Percentiles rank a stretch among this genome's conserved stretches.
Conservation (phyloP, 2,329 filamentous ascomycete genomes). For the Penicillium crustosum region DNA sequence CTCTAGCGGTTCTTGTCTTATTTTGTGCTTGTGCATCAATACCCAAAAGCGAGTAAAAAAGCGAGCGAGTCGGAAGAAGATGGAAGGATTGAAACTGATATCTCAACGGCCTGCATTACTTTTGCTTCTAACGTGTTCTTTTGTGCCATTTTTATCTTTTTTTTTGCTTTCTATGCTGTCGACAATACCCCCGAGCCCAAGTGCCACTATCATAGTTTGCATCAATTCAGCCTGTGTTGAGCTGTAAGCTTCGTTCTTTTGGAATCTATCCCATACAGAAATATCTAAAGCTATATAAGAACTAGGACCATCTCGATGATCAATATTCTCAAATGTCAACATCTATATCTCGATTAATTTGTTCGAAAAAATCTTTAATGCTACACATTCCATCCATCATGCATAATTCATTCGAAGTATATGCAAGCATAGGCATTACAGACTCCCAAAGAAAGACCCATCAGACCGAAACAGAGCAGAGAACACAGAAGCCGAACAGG, state of each 20-base stretch:
- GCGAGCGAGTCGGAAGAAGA: neutral
- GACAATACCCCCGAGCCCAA: slow-evolving; percentile 21
- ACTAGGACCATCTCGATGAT: neutral
- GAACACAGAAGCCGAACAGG: slow-evolving; percentile 6
- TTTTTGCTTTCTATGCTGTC: slow-evolving; percentile 17
- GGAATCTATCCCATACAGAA: neutral
- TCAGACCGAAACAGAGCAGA: slow-evolving; percentile 8
- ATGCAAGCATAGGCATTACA: slow-evolving; percentile 10
- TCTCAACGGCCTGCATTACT: neutral
- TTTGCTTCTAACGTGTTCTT: slow-evolving; percentile 11
- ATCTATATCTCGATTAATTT: slow-evolving; percentile 2
- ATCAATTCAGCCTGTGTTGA: slow-evolving; percentile 4
- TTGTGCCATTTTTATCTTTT: neutral
- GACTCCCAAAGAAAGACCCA: slow-evolving; percentile 15
- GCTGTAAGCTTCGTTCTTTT: neutral
- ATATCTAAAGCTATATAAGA: neutral
- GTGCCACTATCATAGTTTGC: slow-evolving; percentile 11
- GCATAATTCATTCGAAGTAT: slow-evolving; percentile 9
- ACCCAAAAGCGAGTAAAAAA: slow-evolving; percentile 11
- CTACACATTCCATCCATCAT: slow-evolving; percentile 7
- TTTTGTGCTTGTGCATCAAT: slow-evolving; percentile 6
- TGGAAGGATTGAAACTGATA: neutral
- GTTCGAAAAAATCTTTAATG: neutral
- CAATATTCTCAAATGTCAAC: slow-evolving; percentile 5
- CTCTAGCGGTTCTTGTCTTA: neutral